Evolutionary conservation across 305 asterid genomes (phyloP).

Genomic region (Fraxinus greggii): DNA sequence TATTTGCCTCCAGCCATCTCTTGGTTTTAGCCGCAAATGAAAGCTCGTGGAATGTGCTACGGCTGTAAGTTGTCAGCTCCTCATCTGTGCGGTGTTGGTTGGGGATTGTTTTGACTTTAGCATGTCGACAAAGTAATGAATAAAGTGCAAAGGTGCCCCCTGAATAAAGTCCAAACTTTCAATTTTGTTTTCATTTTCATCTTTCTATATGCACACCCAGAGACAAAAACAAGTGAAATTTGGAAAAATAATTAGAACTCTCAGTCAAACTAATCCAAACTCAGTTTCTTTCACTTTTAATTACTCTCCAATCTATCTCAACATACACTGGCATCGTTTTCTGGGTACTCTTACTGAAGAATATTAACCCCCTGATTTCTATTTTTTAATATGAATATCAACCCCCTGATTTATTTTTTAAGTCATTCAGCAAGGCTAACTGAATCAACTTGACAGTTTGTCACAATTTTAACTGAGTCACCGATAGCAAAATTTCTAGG

Average conservation of each 20-base stretch:
- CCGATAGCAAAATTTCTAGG: neutral
- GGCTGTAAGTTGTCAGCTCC: conserved; percentile 97
- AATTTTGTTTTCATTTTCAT: neutral
- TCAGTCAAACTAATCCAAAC: neutral
- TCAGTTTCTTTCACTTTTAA: neutral
- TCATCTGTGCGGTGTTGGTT: conserved; percentile 98
- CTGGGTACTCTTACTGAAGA: neutral
- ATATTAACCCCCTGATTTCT: neutral
- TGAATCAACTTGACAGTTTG: neutral
- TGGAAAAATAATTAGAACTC: neutral
- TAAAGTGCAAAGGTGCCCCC: conserved; percentile 98
- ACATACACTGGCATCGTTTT: neutral
- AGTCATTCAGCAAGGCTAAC: neutral
- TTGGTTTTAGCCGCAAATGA: conserved; percentile 93
- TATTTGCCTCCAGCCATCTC: conserved; percentile 79
- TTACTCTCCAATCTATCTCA: neutral
- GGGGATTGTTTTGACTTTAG: conserved; percentile 84
- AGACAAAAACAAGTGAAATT: neutral
- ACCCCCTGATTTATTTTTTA: neutral
- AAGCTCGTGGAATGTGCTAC: conserved; percentile 75
- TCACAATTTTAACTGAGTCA: neutral
- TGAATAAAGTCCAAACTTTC: conserved; percentile 17
- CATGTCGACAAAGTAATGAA: conserved; percentile 93
- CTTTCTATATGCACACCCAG: neutral
- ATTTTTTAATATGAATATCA: neutral